Percentiles rank a stretch among this genome's conserved stretches.
phyloP scores from a whole-genome alignment of 139 green algal species.

The Chlamydomonas sp. region DNA sequence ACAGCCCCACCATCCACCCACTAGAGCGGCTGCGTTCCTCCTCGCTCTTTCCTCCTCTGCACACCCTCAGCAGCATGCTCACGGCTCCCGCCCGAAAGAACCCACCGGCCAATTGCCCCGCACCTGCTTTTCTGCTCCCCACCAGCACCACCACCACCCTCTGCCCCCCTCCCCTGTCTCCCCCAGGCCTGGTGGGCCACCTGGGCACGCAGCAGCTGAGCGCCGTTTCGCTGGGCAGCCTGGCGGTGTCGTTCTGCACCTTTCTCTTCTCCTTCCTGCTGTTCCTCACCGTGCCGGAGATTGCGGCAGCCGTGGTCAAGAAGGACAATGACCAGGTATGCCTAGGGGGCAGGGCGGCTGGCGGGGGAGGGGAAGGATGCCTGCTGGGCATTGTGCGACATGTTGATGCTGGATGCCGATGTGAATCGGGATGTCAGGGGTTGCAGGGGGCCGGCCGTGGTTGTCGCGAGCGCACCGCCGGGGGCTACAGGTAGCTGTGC shows the following conservation, averaged over 20 bases:
- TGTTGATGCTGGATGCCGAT: background rate
- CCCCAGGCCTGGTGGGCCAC: constrained; percentile 64
- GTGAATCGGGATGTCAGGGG: background rate
- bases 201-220: constrained; percentile 67
- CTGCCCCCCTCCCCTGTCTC: background rate
- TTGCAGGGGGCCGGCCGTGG: too few species aligned
- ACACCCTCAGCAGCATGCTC: too few species aligned
- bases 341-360: background rate
- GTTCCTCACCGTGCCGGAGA: constrained; percentile 69
- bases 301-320: constrained; percentile 63
- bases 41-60: too few species aligned
- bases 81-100: background rate
- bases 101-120: background rate
- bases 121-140: background rate
- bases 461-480: too few species aligned
- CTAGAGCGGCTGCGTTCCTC: too few species aligned
- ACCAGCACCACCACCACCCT: background rate
- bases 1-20: too few species aligned
- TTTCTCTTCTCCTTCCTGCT: constrained; percentile 77
- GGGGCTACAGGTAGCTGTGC: too few species aligned
- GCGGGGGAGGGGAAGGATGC: background rate
- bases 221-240: constrained; percentile 66
- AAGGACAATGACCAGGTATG: constrained; percentile 42
- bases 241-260: constrained; percentile 61
- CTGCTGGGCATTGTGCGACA: too few species aligned